Conservation (phyloP, 1,284 basidiomycete species). For the Polyporus tsugae region DNA sequence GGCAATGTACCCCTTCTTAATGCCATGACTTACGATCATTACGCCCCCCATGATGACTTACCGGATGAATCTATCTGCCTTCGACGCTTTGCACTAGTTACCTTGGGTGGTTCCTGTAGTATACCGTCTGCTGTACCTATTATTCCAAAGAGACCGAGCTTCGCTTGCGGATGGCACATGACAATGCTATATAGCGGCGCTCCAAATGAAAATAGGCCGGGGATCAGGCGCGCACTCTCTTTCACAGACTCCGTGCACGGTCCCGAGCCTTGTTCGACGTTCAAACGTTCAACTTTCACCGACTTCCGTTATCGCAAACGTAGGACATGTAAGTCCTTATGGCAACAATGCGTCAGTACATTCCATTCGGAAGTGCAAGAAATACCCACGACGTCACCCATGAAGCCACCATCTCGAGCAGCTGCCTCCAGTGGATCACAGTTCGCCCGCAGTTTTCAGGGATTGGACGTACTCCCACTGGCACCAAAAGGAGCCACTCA, state of each 20-base stretch:
- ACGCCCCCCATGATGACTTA: neutral
- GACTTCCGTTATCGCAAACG: neutral
- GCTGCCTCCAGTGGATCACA: slow-evolving; percentile 1
- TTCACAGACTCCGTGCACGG: neutral
- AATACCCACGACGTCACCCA: neutral
- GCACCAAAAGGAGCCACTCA: slow-evolving; percentile 10
- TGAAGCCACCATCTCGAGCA: neutral
- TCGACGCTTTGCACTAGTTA: neutral
- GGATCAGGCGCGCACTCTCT: neutral
- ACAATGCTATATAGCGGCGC: neutral
- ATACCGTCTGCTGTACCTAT: neutral
- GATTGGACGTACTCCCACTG: neutral
- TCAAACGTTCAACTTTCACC: neutral
- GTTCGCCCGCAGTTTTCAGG: neutral
- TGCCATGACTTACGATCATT: neutral
- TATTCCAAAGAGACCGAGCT: neutral
- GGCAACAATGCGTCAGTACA: neutral
- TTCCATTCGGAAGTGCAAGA: neutral
- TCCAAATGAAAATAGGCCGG: neutral
- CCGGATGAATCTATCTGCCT: slow-evolving; percentile 1
- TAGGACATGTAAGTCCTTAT: neutral
- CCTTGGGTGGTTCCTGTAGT: neutral
- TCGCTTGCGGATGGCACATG: neutral
- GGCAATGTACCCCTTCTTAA: neutral
- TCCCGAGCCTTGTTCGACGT: neutral